Percentiles rank a stretch among this genome's conserved stretches.
Conservation (phyloP, 202 grass and related monocot genomes). For the Panicum virgatum region DNA sequence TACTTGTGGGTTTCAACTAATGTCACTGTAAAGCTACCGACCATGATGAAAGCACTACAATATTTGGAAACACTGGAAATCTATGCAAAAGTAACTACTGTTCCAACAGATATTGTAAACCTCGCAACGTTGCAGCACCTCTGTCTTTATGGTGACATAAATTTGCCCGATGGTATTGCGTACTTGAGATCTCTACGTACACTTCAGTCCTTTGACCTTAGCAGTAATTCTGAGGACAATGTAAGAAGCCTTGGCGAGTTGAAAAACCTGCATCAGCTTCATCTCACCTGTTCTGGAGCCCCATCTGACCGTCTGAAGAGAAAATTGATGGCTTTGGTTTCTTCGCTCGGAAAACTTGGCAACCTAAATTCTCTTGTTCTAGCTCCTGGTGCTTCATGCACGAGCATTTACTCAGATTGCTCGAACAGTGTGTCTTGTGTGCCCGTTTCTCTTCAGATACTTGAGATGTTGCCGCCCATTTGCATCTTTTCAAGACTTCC, state of each 20-base stretch:
- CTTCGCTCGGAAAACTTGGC: background rate
- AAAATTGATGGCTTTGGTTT: background rate
- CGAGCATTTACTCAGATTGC: background rate
- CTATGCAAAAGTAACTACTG: background rate
- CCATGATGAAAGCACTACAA: background rate
- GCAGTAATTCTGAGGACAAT: background rate
- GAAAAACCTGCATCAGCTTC: background rate
- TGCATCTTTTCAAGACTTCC: constrained; percentile 26
- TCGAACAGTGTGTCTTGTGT: background rate
- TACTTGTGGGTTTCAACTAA: background rate
- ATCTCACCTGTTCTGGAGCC: background rate
- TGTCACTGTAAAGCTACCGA: background rate
- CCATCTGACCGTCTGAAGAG: background rate
- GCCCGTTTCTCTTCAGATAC: background rate
- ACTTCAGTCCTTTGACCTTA: constrained; percentile 1
- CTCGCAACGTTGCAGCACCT: constrained; percentile 11
- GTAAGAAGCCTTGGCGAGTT: background rate
- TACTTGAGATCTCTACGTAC: constrained; percentile 2
- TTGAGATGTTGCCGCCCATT: constrained; percentile 1
- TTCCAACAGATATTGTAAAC: constrained; percentile 5
- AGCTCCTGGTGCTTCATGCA: background rate
- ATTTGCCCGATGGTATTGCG: background rate
- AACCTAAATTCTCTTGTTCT: constrained; percentile 5
- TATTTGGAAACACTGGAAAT: constrained; percentile 27
- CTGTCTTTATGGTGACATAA: background rate